Percentiles rank a stretch among this genome's conserved stretches.
Evolutionary conservation across 805 yeast genomes (phyloP).

Genomic region (Candida endomychidarum): DNA sequence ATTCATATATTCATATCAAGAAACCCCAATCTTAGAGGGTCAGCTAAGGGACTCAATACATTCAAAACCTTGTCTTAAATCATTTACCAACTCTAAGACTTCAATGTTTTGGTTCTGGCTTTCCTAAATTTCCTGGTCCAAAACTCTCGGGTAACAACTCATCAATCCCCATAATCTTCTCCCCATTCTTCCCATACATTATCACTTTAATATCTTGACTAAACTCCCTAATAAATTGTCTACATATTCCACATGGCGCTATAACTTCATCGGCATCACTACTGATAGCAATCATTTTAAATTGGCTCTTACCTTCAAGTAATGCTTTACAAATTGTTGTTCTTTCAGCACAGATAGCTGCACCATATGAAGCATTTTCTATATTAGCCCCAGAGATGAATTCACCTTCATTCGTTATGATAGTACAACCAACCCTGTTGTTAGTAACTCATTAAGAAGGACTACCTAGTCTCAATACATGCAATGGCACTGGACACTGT

Average conservation of each 20-base stretch:
- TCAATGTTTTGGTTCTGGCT: too few species aligned
- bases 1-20: too few species aligned
- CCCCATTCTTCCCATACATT: conserved; percentile 64
- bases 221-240: conserved; percentile 88
- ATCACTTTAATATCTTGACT: conserved; percentile 56
- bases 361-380: conserved; percentile 89
- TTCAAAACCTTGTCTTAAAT: too few species aligned
- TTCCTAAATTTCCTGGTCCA: conserved; percentile 69
- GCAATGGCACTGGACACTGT: not conserved
- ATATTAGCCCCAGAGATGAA: conserved; percentile 77
- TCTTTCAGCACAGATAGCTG: conserved; percentile 43
- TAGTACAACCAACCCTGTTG: conserved; percentile 73
- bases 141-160: conserved; percentile 81
- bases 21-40: too few species aligned
- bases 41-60: too few species aligned
- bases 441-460: conserved; percentile 7
- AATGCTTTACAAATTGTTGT: conserved; percentile 34
- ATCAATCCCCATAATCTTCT: conserved; percentile 43
- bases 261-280: conserved; percentile 42
- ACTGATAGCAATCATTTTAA: conserved; percentile 14
- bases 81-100: too few species aligned
- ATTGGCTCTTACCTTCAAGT: conserved; percentile 16
- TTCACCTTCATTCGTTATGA: conserved; percentile 52
- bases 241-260: conserved; percentile 92
- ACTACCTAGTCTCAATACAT: not conserved